A percentile compares a stretch with the other conserved stretches of the same genome.
Evolutionary conservation across 495 filamentous ascomycete genomes (phyloP).

Genomic region (Penicillium roqueforti): DNA sequence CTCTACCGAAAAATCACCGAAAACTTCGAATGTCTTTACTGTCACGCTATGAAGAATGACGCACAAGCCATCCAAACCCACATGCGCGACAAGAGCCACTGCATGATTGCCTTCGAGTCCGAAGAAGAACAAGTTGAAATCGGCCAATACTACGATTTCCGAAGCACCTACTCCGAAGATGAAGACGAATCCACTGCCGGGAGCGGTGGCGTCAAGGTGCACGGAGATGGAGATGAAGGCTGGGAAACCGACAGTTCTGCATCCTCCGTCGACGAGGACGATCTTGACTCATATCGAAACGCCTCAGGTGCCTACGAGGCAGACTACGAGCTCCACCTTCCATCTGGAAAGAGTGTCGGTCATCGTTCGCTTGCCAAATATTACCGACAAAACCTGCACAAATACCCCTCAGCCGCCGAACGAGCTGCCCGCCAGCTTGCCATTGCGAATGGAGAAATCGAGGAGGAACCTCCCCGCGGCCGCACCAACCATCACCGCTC

Average conservation of each 20-base stretch:
- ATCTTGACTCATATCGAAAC: constrained; percentile 41
- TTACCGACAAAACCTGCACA: constrained; percentile 89
- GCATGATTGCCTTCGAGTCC: constrained; percentile 87
- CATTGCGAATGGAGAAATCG: constrained; percentile 49
- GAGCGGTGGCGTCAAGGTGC: constrained; percentile 38
- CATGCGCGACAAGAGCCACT: constrained; percentile 95
- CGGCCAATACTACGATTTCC: constrained; percentile 98
- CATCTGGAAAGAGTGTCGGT: constrained; percentile 82
- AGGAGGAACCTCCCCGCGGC: constrained; percentile 32
- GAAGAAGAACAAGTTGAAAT: constrained; percentile 92
- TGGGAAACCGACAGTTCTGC: constrained; percentile 93
- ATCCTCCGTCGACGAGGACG: constrained; percentile 65
- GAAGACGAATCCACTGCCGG: constrained; percentile 37
- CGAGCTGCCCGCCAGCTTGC: constrained; percentile 40
- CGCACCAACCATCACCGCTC: constrained; percentile 52
- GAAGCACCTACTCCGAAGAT: constrained; percentile 86
- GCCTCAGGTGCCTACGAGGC: constrained; percentile 73
- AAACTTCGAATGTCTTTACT: constrained; percentile 78
- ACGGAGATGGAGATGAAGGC: constrained; percentile 52
- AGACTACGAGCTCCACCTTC: constrained; percentile 92
- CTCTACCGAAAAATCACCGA: constrained; percentile 70
- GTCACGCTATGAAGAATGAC: constrained; percentile 70
- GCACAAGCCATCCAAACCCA: constrained; percentile 79
- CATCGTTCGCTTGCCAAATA: constrained; percentile 82
- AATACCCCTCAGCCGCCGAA: constrained; percentile 68